phyloP scores from a whole-genome alignment of 2,329 filamentous ascomycete species.

The Colletotrichum tamarilloi region DNA sequence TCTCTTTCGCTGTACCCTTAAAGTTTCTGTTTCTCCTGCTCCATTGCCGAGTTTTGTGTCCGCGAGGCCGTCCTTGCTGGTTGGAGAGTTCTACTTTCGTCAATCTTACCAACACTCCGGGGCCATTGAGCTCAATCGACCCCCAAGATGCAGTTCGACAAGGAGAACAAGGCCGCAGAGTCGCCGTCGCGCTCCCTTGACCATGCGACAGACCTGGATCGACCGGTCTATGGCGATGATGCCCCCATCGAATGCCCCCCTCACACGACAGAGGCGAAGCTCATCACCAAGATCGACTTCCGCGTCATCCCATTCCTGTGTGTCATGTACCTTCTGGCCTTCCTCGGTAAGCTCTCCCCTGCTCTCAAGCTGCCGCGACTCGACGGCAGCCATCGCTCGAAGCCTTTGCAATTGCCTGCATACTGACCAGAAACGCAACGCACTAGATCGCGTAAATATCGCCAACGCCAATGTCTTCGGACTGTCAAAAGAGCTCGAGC shows the following conservation, averaged over 20 bases:
- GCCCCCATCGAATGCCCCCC: slow-evolving; percentile 53
- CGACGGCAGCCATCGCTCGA: neutral
- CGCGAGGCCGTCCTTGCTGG: slow-evolving; percentile 3
- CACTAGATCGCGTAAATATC: slow-evolving; percentile 77
- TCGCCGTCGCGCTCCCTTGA: slow-evolving; percentile 29
- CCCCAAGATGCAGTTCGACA: slow-evolving; percentile 27
- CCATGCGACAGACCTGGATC: slow-evolving; percentile 28
- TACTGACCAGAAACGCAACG: neutral
- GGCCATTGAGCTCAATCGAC: neutral
- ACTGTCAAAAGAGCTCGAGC: slow-evolving; percentile 70
- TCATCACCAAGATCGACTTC: slow-evolving; percentile 76
- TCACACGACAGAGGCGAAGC: slow-evolving; percentile 70
- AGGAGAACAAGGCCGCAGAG: slow-evolving; percentile 18
- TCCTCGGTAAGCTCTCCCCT: slow-evolving; percentile 60
- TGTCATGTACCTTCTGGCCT: slow-evolving; percentile 77
- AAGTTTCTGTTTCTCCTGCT: too few relatives aligned
- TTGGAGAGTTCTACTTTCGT: neutral
- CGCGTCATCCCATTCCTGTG: slow-evolving; percentile 79
- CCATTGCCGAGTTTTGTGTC: neutral
- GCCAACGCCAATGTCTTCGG: slow-evolving; percentile 79
- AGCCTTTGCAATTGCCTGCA: neutral
- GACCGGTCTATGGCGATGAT: slow-evolving; percentile 15
- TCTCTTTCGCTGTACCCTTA: neutral
- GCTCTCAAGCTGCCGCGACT: neutral
- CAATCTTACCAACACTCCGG: neutral